phyloP scores from a whole-genome alignment of 202 grass and related monocot species.

The Sporobolus alterniflorus region DNA sequence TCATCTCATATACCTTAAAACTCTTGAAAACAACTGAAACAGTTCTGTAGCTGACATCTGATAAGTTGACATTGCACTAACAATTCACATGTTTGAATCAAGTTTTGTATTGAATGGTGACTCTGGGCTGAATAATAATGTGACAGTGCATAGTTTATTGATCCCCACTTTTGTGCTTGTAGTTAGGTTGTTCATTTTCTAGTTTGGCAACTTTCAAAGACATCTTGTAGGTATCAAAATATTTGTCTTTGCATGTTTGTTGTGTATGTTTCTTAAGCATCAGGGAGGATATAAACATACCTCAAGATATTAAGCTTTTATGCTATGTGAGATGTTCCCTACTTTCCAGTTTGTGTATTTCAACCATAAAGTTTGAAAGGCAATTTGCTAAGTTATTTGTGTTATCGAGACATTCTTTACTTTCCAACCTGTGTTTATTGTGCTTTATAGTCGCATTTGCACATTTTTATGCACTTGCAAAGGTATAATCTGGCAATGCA shows the following conservation, averaged over 20 bases:
- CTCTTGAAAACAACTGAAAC: background rate
- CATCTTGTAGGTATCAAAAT: background rate
- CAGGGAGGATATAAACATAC: background rate
- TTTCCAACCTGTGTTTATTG: background rate
- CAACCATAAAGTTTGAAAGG: background rate
- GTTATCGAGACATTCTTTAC: background rate
- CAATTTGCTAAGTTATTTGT: background rate
- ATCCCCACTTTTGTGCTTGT: background rate
- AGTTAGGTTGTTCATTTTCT: background rate
- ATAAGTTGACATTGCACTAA: background rate
- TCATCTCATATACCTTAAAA: background rate
- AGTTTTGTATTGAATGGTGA: conserved; percentile 12
- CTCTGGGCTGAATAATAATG: background rate
- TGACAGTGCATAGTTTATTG: background rate
- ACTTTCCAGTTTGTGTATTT: background rate
- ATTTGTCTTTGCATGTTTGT: background rate
- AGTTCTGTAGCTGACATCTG: conserved; percentile 8
- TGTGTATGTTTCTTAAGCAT: background rate
- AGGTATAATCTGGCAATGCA: background rate
- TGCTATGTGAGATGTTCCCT: background rate
- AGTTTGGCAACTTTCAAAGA: background rate
- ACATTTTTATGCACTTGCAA: background rate
- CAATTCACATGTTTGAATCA: background rate
- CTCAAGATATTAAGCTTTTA: background rate
- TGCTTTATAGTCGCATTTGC: too few relatives aligned